A percentile compares a stretch with the other conserved stretches of the same genome.
Conservation (phyloP, 129 eudicot species). For the Mikania micrantha region DNA sequence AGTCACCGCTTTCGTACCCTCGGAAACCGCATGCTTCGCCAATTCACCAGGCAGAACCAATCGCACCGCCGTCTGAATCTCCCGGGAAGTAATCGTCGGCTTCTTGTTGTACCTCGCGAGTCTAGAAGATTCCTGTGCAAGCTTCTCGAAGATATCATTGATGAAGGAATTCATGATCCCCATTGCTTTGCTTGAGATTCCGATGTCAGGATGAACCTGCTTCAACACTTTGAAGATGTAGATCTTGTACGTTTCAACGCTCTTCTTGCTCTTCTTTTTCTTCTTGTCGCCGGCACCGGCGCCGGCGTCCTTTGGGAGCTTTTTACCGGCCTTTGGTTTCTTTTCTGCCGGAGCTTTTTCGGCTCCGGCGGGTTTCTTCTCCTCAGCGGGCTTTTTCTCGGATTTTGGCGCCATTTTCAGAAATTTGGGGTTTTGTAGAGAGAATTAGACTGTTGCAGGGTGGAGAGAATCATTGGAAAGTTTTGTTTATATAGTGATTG, state of each 20-base stretch:
- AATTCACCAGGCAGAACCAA: constrained; percentile 49
- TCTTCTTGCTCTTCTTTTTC: constrained; percentile 26
- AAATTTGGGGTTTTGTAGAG: not conserved
- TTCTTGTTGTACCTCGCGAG: constrained; percentile 47
- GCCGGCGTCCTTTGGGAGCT: constrained; percentile 24
- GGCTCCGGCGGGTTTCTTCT: constrained; percentile 23
- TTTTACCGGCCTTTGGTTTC: constrained; percentile 24
- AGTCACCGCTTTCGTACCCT: constrained; percentile 31
- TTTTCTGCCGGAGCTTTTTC: constrained; percentile 48
- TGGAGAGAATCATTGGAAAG: not conserved
- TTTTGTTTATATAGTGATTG: not conserved
- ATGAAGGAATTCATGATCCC: constrained; percentile 36
- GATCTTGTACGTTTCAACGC: constrained; percentile 22
- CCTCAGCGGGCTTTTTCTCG: constrained; percentile 1
- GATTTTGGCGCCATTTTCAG: constrained; percentile 39
- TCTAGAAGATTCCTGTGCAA: constrained; percentile 30
- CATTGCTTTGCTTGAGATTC: constrained; percentile 37
- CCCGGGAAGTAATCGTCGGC: constrained; percentile 41
- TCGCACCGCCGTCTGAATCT: constrained; percentile 47
- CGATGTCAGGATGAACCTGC: constrained; percentile 35
- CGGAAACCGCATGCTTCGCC: constrained; percentile 42
- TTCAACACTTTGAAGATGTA: constrained; percentile 29
- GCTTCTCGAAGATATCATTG: constrained; percentile 36
- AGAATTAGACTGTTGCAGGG: not conserved
- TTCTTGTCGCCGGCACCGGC: constrained; percentile 16